phyloP scores from a whole-genome alignment of 192 early-diverging fungal species.

The Powellomyces hirtus region DNA sequence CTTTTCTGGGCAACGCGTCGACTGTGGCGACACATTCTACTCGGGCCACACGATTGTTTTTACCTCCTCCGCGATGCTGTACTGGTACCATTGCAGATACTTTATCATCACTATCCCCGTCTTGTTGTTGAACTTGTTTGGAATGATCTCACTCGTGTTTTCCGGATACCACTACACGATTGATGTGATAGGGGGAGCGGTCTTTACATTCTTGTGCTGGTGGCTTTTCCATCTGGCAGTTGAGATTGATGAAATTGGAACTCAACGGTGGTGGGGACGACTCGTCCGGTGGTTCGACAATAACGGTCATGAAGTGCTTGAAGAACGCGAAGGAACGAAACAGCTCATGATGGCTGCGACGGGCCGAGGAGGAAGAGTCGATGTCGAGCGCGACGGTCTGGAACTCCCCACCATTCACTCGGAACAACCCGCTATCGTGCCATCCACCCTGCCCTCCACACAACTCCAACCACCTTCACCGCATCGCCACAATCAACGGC shows the following conservation, averaged over 20 bases:
- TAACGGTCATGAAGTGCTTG: constrained; percentile 14
- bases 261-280: constrained; percentile 10
- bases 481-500: too few relatives aligned
- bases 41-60: constrained; percentile 22
- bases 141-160: constrained; percentile 5
- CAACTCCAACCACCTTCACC: too few relatives aligned
- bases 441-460: too few relatives aligned
- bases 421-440: not conserved
- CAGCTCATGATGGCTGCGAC: constrained; percentile 18
- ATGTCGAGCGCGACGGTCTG: not conserved
- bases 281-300: constrained; percentile 13
- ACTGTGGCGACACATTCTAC: constrained; percentile 20
- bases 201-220: constrained; percentile 19
- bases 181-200: constrained; percentile 2
- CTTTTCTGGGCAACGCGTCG: constrained; percentile 10
- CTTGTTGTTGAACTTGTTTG: constrained; percentile 16
- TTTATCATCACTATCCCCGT: not conserved
- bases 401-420: not conserved
- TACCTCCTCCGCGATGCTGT: not conserved
- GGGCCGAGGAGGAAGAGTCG: not conserved
- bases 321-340: constrained; percentile 7
- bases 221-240: constrained; percentile 19
- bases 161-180: not conserved
- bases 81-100: constrained; percentile 18
- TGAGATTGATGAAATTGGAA: constrained; percentile 20